These are phyloP conservation scores for Cicer judaicum DNA, from an alignment of 306 rosid genomes.

Conservation along the genomic window DNA sequence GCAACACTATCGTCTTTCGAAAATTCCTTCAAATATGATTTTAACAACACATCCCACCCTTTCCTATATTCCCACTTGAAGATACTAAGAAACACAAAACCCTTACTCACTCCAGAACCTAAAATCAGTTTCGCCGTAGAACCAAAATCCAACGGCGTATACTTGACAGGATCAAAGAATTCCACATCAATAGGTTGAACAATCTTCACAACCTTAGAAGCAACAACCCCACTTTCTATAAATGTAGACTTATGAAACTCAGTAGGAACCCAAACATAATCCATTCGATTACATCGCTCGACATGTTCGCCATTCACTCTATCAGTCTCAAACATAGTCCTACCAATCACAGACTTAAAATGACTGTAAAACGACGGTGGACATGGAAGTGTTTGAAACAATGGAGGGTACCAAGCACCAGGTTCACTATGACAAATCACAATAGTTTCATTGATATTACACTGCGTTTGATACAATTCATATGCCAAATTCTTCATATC, in stretches of 20 bases:
- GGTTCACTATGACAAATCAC: conserved; percentile 91
- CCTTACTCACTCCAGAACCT: conserved; percentile 46
- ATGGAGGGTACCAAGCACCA: conserved; percentile 88
- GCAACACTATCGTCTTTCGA: conserved; percentile 58
- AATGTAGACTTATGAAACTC: conserved; percentile 72
- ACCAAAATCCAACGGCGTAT: conserved; percentile 61
- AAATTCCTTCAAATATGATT: conserved; percentile 71
- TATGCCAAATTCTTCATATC: conserved; percentile 54
- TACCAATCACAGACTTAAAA: conserved; percentile 75
- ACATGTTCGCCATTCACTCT: conserved; percentile 66
- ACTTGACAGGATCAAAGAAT: conserved; percentile 69
- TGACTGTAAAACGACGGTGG: conserved; percentile 67
- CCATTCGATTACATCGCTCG: conserved; percentile 67
- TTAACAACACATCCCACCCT: conserved; percentile 87
- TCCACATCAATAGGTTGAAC: conserved; percentile 87
- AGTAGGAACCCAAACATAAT: conserved; percentile 91
- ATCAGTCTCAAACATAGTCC: conserved; percentile 89
- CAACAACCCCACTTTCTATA: conserved; percentile 75
- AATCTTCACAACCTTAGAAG: conserved; percentile 77
- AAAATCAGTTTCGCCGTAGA: conserved; percentile 54
- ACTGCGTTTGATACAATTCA: conserved; percentile 59
- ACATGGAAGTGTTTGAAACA: conserved; percentile 74
- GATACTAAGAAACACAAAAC: conserved; percentile 70
- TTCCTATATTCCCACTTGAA: conserved; percentile 93
- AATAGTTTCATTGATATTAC: conserved; percentile 67